phyloP scores from a whole-genome alignment of 768 basidiomycete species.

The Xerocomus potaroensis region DNA sequence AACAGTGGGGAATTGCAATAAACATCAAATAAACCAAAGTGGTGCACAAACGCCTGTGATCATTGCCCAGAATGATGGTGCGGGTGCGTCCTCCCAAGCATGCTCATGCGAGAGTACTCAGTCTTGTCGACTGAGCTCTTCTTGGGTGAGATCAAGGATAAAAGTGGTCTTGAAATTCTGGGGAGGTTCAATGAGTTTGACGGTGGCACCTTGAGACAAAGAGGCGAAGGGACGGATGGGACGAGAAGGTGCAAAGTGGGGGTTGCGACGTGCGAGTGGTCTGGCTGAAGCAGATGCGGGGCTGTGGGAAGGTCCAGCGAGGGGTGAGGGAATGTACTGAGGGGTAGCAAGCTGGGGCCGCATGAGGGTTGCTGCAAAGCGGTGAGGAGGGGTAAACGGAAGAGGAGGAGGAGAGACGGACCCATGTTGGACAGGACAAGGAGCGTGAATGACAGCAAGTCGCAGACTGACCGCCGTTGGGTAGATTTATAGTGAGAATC shows the following conservation, averaged over 20 bases:
- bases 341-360: constrained; percentile 23
- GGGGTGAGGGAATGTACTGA: constrained; percentile 59
- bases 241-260: constrained; percentile 66
- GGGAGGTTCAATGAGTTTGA: constrained; percentile 79
- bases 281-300: constrained; percentile 30
- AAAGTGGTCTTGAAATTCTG: constrained; percentile 66
- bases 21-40: constrained; percentile 19
- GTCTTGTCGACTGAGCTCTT: constrained; percentile 71
- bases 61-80: no score
- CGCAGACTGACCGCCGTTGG: constrained; percentile 27
- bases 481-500: constrained; percentile 23
- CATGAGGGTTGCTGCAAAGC: constrained; percentile 36
- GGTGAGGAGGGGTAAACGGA: neutral
- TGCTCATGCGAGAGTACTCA: constrained; percentile 23
- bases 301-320: constrained; percentile 42
- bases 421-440: constrained; percentile 41
- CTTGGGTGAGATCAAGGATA: constrained; percentile 77
- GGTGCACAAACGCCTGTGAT: no score
- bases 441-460: constrained; percentile 29
- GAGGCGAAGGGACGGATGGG: constrained; percentile 76
- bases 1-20: constrained; percentile 13
- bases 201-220: constrained; percentile 34
- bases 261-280: constrained; percentile 38
- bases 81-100: no score
- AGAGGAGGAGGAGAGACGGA: constrained; percentile 20